phyloP scores from a whole-genome alignment of 768 basidiomycete species.

The Agaricus subrufescens region DNA sequence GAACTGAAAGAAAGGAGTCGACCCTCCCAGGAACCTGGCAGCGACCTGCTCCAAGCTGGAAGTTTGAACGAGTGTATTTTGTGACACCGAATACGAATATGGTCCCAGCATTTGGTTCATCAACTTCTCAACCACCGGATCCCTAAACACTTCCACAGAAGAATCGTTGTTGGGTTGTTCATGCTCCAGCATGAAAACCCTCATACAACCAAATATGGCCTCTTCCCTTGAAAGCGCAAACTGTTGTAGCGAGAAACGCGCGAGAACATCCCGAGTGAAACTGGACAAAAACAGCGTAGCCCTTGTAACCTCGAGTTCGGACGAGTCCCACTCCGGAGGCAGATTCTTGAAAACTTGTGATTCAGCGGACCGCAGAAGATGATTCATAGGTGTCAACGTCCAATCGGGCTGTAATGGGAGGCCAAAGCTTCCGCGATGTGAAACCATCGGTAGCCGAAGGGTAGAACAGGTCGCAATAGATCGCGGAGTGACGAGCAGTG shows the following conservation, averaged over 20 bases:
- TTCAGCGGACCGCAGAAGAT: slow-evolving; percentile 72
- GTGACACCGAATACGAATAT: slow-evolving; percentile 33
- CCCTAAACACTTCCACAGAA: slow-evolving; percentile 75
- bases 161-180: slow-evolving; percentile 52
- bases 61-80: not conserved
- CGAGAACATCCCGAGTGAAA: slow-evolving; percentile 41
- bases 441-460: slow-evolving; percentile 35
- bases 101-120: slow-evolving; percentile 60
- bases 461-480: slow-evolving; percentile 60
- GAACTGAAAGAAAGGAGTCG: slow-evolving; percentile 87
- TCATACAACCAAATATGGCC: slow-evolving; percentile 78
- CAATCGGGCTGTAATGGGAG: slow-evolving; percentile 60
- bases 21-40: slow-evolving; percentile 51
- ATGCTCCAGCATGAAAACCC: slow-evolving; percentile 94
- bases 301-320: slow-evolving; percentile 74
- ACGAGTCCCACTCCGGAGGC: slow-evolving; percentile 70
- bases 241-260: slow-evolving; percentile 31
- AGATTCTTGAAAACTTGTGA: slow-evolving; percentile 66
- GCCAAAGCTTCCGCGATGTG: slow-evolving; percentile 24
- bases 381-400: slow-evolving; percentile 64
- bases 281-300: slow-evolving; percentile 61
- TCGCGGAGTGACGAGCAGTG: slow-evolving; percentile 41
- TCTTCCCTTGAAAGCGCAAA: slow-evolving; percentile 51
- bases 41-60: slow-evolving; percentile 51
- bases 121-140: slow-evolving; percentile 50